phyloP scores from a whole-genome alignment of 2,329 filamentous ascomycete genomes.

The Biscogniauxia sp. region DNA sequence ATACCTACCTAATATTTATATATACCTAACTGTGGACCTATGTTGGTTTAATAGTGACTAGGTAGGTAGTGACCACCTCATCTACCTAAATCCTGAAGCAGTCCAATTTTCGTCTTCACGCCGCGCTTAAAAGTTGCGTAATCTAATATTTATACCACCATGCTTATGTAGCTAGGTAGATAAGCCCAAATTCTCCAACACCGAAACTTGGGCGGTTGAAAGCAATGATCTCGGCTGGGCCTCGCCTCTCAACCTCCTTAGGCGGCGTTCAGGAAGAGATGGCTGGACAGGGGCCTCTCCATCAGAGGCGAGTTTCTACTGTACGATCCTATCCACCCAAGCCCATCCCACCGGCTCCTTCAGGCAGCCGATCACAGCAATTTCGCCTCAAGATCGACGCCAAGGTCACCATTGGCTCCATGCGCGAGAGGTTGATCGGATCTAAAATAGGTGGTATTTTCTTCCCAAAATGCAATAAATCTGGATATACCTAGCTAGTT shows the following conservation, averaged over 20 bases:
- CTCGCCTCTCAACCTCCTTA: too few relatives aligned
- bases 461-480: background rate
- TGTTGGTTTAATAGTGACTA: too few relatives aligned
- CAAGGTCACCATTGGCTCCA: background rate
- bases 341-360: background rate
- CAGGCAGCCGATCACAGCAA: background rate
- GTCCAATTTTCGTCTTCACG: too few relatives aligned
- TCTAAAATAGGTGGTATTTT: background rate
- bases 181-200: too few relatives aligned
- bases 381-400: background rate
- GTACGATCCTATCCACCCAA: background rate
- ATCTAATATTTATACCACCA: too few relatives aligned
- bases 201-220: background rate
- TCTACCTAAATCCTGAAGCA: too few relatives aligned
- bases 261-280: background rate
- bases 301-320: background rate
- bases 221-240: background rate
- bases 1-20: too few relatives aligned
- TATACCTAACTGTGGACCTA: too few relatives aligned
- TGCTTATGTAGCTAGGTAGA: too few relatives aligned
- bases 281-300: background rate
- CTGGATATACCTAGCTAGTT: background rate
- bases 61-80: too few relatives aligned
- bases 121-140: too few relatives aligned
- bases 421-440: background rate